Conservation (phyloP, 768 basidiomycete genomes). For the Fomitopsis pulvina region DNA sequence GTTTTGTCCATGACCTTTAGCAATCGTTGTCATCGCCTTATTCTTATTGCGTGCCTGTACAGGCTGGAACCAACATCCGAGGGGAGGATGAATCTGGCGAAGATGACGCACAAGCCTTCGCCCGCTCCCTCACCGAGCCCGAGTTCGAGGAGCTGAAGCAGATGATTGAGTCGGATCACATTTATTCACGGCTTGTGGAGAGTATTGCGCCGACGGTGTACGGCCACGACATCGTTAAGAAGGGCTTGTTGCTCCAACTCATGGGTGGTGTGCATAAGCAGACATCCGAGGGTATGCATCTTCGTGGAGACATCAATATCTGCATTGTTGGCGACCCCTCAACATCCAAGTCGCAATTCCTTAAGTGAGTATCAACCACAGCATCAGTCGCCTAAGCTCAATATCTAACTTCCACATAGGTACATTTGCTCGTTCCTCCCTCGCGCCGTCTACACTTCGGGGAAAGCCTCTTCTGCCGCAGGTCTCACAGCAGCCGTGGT, state of each 20-base stretch:
- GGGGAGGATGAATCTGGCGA: slow-evolving; percentile 83
- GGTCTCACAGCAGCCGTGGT: slow-evolving; percentile 99
- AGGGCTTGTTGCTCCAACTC: slow-evolving; percentile 89
- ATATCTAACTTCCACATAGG: slow-evolving; percentile 33
- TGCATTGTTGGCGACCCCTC: slow-evolving; percentile 97
- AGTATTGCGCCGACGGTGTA: slow-evolving; percentile 98
- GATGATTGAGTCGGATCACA: slow-evolving; percentile 94
- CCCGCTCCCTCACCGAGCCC: slow-evolving; percentile 83
- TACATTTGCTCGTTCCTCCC: slow-evolving; percentile 98
- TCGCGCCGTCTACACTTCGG: slow-evolving; percentile 96
- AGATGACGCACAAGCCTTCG: slow-evolving; percentile 75
- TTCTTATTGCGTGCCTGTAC: neutral
- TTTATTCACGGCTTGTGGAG: slow-evolving; percentile 88
- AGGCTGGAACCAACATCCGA: slow-evolving; percentile 84
- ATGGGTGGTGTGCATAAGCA: slow-evolving; percentile 99
- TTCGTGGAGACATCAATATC: slow-evolving; percentile 98
- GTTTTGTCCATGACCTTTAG: slow-evolving; percentile 22
- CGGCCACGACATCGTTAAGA: slow-evolving; percentile 98
- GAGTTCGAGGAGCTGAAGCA: slow-evolving; percentile 91
- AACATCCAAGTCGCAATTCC: slow-evolving; percentile 97
- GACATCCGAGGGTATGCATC: slow-evolving; percentile 92
- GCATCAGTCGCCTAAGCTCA: neutral
- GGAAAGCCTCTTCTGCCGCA: slow-evolving; percentile 98
- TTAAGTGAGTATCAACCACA: slow-evolving; percentile 90
- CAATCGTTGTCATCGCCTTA: neutral